Evolutionary conservation across 2,329 filamentous ascomycete genomes (phyloP).

Genomic region (Stromatinia cepivora): DNA sequence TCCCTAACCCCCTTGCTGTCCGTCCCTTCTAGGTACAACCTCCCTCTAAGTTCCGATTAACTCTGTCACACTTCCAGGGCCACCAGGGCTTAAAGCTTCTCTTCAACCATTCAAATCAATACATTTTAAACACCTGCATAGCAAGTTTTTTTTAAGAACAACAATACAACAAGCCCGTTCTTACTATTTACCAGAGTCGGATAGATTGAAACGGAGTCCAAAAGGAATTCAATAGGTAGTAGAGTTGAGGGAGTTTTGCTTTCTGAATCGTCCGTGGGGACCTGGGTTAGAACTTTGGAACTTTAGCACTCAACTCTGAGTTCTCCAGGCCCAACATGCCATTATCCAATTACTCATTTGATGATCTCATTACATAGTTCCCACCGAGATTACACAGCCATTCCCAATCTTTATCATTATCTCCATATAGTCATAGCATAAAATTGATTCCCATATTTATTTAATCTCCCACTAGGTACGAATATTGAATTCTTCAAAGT

Average conservation of each 20-base stretch:
- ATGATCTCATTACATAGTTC: constrained; percentile 3
- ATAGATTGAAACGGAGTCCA: background rate
- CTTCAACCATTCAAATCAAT: constrained; percentile 5
- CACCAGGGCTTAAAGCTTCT: background rate
- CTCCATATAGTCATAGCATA: background rate
- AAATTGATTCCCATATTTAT: constrained; percentile 16
- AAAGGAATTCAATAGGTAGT: background rate
- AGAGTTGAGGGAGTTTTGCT: background rate
- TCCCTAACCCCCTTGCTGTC: background rate
- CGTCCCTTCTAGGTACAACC: background rate
- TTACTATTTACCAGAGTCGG: background rate
- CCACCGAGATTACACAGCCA: background rate
- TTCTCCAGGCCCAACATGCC: background rate
- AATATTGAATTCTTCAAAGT: background rate
- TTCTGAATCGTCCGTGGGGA: background rate
- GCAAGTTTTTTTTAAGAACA: constrained; percentile 4
- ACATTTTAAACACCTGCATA: background rate
- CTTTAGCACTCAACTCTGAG: too few relatives aligned
- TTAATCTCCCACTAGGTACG: background rate
- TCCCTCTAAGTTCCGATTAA: background rate
- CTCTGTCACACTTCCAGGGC: background rate
- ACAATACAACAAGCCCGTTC: background rate
- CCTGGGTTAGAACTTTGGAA: background rate
- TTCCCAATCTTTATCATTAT: background rate
- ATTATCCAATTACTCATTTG: background rate